Evolutionary conservation across 75 land plant genomes (phyloP).

Genomic region (Picea glauca): DNA sequence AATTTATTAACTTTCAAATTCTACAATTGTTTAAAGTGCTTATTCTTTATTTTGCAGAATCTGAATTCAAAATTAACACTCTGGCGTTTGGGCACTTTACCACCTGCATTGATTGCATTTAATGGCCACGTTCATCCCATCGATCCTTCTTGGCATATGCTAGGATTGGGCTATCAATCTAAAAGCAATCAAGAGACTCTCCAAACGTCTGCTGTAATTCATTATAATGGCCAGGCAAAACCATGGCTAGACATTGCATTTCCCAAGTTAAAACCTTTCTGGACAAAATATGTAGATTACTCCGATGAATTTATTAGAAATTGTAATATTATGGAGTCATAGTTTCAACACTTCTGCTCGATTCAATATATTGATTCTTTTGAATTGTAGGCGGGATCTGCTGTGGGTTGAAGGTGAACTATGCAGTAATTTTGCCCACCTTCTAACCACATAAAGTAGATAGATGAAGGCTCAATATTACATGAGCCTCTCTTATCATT

Average conservation of each 20-base stretch:
- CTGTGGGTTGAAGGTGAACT: not conserved
- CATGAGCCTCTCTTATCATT: conserved; percentile 13
- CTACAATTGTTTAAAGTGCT: not conserved
- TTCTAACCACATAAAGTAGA: conserved; percentile 1
- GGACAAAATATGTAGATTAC: conserved; percentile 77
- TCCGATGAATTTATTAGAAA: conserved; percentile 70
- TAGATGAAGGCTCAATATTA: conserved; percentile 13
- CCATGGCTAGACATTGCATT: conserved; percentile 96
- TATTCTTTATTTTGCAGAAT: conserved; percentile 49
- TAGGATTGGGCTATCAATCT: conserved; percentile 71
- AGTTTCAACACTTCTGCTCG: not conserved
- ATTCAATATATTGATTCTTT: conserved; percentile 11
- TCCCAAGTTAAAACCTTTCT: conserved; percentile 61
- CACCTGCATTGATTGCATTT: conserved; percentile 92
- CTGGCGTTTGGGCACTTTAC: conserved; percentile 88
- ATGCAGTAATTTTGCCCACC: conserved; percentile 4
- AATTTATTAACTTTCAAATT: not conserved
- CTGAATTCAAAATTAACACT: conserved; percentile 66
- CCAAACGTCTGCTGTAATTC: conserved; percentile 68
- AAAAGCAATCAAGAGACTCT: conserved; percentile 44
- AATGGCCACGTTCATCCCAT: conserved; percentile 70
- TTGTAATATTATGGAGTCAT: conserved; percentile 58
- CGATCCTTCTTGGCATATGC: conserved; percentile 80
- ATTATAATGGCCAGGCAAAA: conserved; percentile 92
- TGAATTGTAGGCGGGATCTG: not conserved